Base-by-base conservation (phyloP, 2,329 filamentous ascomycete species). In the Diaporthe aspalathi region DNA sequence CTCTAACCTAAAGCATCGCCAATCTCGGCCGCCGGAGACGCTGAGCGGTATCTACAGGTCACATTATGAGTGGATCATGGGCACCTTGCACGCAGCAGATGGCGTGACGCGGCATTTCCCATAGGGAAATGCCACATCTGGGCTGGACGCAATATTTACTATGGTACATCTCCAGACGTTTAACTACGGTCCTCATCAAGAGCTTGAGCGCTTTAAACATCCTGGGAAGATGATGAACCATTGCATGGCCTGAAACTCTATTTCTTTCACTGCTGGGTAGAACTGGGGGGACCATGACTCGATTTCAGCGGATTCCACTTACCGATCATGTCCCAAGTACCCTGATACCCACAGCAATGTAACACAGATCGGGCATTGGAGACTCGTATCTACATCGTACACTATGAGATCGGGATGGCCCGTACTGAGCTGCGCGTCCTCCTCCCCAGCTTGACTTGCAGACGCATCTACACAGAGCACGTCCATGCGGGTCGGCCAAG, bases 211-310 rank as follows among this genome's bases (percentile, higher is more conserved):
- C 7, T 45, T 20, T 11, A 63, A n/a, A 32, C 32, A 57, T 38
- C 60, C 60, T 27, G 60, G 60, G 20, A 49, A 38, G 60, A 43
- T 38, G 60, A 49, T 63, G 60, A 63, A 63, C 60, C 43, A 63
- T 49, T 35, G 43, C 60, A 63, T 63, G 60, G 60, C n/a, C 60
- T 49, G 60, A 63, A 63, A 63, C 60, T 49, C 60, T 63, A 49
- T 63, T 63, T 63, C 60, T 49, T 8, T 22, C 43, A 49, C n/a
- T 12, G 27, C 60, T 49, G 27, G 43, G 60, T 63, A 49, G 7
- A 45, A 49, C 11, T 47, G 20, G 12, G 29, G 29, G 60, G 60
- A 29, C 24, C 60, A 50, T 63, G 60, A 63, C 60, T 63, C 60
- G 60, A 24, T 43, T 5, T n/a, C 60, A 22, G 12, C 43, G 60